Conservation (phyloP, 495 filamentous ascomycete genomes). For the Penicillium parvum region DNA sequence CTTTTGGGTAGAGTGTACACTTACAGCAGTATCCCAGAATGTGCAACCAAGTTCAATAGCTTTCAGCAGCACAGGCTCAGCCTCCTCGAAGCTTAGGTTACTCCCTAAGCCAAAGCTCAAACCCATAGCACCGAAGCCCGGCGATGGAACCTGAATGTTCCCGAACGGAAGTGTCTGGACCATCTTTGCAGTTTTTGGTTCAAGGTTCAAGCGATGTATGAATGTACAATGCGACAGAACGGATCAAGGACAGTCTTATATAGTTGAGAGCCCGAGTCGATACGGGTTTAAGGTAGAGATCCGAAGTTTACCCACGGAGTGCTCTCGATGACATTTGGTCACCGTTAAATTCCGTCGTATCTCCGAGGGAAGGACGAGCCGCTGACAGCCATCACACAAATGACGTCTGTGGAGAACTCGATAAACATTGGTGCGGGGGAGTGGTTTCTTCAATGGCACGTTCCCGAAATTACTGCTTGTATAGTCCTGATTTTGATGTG, state of each 20-base stretch:
- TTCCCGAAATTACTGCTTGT: too few relatives aligned
- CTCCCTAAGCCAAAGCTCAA: conserved; percentile 39
- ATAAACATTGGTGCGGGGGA: too few relatives aligned
- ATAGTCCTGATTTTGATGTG: too few relatives aligned
- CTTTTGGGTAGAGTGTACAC: background rate
- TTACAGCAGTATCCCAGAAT: conserved; percentile 51
- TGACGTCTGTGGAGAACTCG: too few relatives aligned
- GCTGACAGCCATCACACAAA: background rate
- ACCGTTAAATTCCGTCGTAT: background rate
- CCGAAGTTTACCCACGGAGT: too few relatives aligned
- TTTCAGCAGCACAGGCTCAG: conserved; percentile 47
- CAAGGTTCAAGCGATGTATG: background rate
- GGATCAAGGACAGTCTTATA: background rate
- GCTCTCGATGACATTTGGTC: background rate
- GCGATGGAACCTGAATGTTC: conserved; percentile 35
- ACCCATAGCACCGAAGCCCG: conserved; percentile 47
- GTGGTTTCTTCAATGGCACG: too few relatives aligned
- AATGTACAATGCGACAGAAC: background rate
- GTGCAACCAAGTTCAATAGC: conserved; percentile 49
- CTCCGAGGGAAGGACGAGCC: background rate
- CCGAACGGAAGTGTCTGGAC: conserved; percentile 41
- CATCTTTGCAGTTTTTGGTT: conserved; percentile 24
- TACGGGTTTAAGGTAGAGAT: background rate
- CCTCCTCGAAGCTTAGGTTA: conserved; percentile 40
- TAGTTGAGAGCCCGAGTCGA: background rate